These are phyloP conservation scores for Musa troglodytarum DNA, from an alignment of 176 grass and related monocot species.

Conservation along the genomic window DNA sequence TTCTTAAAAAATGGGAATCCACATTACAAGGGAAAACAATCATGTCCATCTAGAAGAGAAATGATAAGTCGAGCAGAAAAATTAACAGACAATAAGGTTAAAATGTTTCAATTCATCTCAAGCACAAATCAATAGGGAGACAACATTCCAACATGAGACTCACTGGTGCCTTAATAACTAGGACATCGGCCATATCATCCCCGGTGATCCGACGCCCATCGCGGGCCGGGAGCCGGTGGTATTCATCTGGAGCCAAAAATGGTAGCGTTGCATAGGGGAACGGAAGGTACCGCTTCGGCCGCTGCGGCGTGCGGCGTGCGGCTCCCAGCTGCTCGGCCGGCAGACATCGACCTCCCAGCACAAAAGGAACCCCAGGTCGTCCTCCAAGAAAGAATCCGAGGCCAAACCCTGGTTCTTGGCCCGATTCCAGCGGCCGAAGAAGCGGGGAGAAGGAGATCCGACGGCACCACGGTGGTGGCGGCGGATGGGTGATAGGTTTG, in stretches of 20 bases:
- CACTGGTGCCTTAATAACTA: constrained; percentile 3
- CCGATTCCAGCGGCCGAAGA: background rate
- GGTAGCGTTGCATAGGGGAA: background rate
- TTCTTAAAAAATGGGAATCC: background rate
- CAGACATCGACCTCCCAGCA: background rate
- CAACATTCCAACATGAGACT: background rate
- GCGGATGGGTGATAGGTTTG: background rate
- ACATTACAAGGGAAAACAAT: background rate
- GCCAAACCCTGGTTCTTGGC: background rate
- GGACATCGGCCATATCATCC: background rate
- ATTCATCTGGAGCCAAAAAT: background rate
- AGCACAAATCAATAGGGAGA: too few relatives aligned
- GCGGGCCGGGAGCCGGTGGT: background rate
- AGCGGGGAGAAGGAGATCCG: background rate
- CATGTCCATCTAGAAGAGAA: background rate
- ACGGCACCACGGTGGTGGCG: background rate
- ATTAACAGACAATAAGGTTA: too few relatives aligned
- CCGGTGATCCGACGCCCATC: background rate
- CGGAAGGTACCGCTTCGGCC: background rate
- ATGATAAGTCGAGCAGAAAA: background rate
- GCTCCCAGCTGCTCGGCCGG: background rate
- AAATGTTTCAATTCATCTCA: too few relatives aligned
- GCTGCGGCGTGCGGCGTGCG: background rate
- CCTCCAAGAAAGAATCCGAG: background rate
- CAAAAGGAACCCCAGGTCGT: background rate